Evolutionary conservation across 345 rosid genomes (phyloP), one percentile per base, ranked within the genome.

Genomic region (Hevea brasiliensis): DNA sequence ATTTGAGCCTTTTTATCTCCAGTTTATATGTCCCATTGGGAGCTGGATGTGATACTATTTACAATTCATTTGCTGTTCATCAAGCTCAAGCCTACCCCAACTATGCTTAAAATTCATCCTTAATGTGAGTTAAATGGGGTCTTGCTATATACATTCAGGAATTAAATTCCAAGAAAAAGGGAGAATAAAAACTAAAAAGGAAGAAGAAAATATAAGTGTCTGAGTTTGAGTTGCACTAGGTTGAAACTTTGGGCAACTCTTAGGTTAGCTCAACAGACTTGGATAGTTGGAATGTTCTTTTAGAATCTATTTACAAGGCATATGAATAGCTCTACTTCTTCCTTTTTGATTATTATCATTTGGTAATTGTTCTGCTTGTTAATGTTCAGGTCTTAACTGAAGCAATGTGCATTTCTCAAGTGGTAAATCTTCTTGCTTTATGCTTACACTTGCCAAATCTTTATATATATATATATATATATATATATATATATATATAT

Each of bases 351-450:
- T 60, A 5, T 51, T 72, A 77, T 29, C 17, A 53, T 74, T 66
- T 6, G n/a, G 20, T 71, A 60, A 77, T 77, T 57, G 24, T 69
- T 76, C 51, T 84, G 59, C 55, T 72, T 74, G 70, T 60, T 80
- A 44, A 74, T 78, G 60, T 60, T 40, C 89, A 95, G 99, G 98
- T 89, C 83, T 86, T 95, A 56, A 89, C 91, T 55, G 99, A 95
- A 82, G 99, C 97, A 66, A 94, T 95, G 72, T 89, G 87, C 55
- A 86, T 88, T 61, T 91, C 92, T 40, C 99, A 91, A 72, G 90
- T 89, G 97, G 99, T 92, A 81, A 56, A 32, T 72, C 67, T 17
- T 27, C 23, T 23, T 66, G 29, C 32, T 67, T 48, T 59, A 18
- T 54, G 48, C 50, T 62, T 70, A 14, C 53, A 44, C 60, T 57